A percentile compares a stretch with the other conserved stretches of the same genome.
These are phyloP conservation scores for Persicaria maculosa DNA, from an alignment of 148 eudicot genomes.

Conservation along the genomic window DNA sequence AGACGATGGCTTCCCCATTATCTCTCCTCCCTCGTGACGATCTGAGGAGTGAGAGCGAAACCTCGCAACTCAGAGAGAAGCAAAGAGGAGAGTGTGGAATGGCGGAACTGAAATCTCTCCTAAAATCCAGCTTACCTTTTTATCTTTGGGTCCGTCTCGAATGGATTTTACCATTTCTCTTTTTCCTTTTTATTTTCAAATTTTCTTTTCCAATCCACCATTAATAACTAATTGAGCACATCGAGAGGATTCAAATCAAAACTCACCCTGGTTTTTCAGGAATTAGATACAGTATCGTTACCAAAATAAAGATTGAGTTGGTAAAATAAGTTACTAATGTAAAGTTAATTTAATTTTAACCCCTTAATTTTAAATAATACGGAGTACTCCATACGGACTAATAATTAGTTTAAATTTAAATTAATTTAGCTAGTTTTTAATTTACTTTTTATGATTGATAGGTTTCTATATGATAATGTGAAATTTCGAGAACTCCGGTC, in stretches of 20 bases:
- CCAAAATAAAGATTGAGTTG: too few relatives aligned
- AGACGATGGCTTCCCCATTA: constrained; percentile 23
- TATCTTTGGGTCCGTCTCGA: constrained; percentile 15
- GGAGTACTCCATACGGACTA: too few relatives aligned
- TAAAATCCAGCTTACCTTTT: constrained; percentile 10
- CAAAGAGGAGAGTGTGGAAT: not conserved
- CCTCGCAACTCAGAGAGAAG: not conserved
- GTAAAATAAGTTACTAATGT: too few relatives aligned
- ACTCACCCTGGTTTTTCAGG: not conserved
- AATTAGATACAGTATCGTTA: too few relatives aligned
- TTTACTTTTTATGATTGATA: too few relatives aligned
- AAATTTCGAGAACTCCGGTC: too few relatives aligned
- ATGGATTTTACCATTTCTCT: constrained; percentile 1
- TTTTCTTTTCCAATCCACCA: not conserved
- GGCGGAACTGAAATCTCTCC: constrained; percentile 10
- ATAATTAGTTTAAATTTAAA: too few relatives aligned
- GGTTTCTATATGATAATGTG: too few relatives aligned
- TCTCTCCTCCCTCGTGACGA: not conserved
- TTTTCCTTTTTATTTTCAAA: not conserved
- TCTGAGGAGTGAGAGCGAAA: constrained; percentile 9
- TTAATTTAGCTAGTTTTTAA: too few relatives aligned
- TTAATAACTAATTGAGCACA: not conserved
- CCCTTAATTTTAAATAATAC: too few relatives aligned
- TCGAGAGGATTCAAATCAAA: not conserved
- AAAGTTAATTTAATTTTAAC: too few relatives aligned